Evolutionary conservation across 306 rosid genomes (phyloP), one percentile per base, ranked within the genome.

Genomic region (Fagus sylvatica): DNA sequence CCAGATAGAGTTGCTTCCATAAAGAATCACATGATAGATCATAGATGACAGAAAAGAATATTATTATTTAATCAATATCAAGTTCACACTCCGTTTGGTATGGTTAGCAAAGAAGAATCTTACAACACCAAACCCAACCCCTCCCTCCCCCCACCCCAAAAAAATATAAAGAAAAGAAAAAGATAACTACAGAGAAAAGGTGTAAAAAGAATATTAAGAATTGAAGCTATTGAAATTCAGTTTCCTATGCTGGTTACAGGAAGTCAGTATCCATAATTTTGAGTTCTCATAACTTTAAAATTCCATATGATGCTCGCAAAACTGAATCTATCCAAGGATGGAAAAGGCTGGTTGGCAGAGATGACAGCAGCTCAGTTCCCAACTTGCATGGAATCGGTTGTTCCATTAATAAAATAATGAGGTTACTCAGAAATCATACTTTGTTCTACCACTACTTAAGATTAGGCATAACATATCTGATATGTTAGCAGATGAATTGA

Each of bases 391-490:
- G 7, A 17, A 65, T 65, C 13, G 30, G 43, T 62, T 34, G 4
- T 62, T 34, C 69, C 43, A 15, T 7, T n/a, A 62, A 34, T 34
- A 34, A 62, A 62, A 62, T 12, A 53, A 39, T 75, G 57, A 78
- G 5, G 34, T 72, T 16, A 55, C 72, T 84, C 88, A 93, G 81
- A 92, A 95, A 78, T 95, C 98, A 67, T 95, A 89, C 82, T 95
- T 95, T 2, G 97, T 91, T 80, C 98, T 86, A 33, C 96, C 98
- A 84, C 98, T 95, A 61, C 78, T 85, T 78, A 95, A 66, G 79
- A 95, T 79, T 69, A 92, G 96, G 84, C 98, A 95, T 83, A 91
- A 76, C 98, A 91, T 89, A 84, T 92, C 92, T 32, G 88, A 72
- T 40, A 88, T 84, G 71, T 84, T 78, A 30, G 73, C 77, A 80